Evolutionary conservation across 345 rosid genomes (phyloP).

Genomic region (Sapria himalayana): DNA sequence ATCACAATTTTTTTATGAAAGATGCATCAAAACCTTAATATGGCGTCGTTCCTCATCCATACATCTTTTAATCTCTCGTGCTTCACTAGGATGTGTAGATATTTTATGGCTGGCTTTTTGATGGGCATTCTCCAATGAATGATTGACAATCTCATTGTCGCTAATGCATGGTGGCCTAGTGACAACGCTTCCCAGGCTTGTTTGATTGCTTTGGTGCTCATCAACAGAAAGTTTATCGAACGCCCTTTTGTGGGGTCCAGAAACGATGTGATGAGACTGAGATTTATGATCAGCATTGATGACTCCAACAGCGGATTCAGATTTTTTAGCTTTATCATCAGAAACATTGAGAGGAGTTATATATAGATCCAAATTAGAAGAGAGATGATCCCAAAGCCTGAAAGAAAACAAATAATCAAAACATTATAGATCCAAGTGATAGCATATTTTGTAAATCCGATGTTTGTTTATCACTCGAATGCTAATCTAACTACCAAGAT

Average conservation of each 20-base stretch:
- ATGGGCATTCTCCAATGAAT: conserved; percentile 23
- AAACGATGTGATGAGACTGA: conserved; percentile 15
- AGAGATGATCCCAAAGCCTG: conserved; percentile 97
- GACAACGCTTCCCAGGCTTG: conserved; percentile 28
- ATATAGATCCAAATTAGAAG: conserved; percentile 41
- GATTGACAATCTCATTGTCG: conserved; percentile 33
- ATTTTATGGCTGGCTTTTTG: conserved; percentile 18
- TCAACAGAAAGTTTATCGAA: conserved; percentile 17
- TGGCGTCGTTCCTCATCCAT: conserved; percentile 27
- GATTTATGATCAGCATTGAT: conserved; percentile 13
- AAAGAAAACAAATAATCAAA: conserved; percentile 5
- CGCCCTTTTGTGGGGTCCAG: conserved; percentile 28
- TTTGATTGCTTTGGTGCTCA: conserved; percentile 51
- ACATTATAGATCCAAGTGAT: conserved; percentile 1
- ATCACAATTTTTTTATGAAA: too few relatives aligned
- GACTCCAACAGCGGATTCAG: conserved; percentile 12
- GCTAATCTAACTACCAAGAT: conserved; percentile 36
- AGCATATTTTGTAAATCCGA: not conserved
- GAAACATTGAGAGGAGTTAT: conserved; percentile 20
- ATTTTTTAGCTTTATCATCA: conserved; percentile 12
- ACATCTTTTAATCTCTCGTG: conserved; percentile 32
- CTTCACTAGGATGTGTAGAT: conserved; percentile 30
- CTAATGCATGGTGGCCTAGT: conserved; percentile 41
- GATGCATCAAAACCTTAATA: conserved; percentile 37
- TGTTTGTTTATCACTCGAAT: not conserved